Evolutionary conservation across 805 yeast genomes (phyloP).

Genomic region (Zygosaccharomyces pseudorouxii): DNA sequence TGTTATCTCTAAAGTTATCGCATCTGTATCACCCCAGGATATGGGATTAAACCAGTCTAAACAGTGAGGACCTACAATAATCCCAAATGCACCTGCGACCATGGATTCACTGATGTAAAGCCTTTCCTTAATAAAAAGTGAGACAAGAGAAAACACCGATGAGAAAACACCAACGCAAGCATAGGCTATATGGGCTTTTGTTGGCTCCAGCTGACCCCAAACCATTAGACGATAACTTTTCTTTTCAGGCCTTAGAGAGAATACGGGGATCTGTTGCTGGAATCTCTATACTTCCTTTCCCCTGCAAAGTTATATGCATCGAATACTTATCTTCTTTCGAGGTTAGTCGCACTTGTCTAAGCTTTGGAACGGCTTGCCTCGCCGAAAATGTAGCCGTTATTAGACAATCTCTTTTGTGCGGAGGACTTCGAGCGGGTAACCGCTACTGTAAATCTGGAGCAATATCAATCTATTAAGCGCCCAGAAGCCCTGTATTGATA

Average conservation of each 20-base stretch:
- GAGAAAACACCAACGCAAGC: constrained; percentile 84
- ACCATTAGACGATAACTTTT: constrained; percentile 22
- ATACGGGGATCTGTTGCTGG: background rate
- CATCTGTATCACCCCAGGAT: constrained; percentile 81
- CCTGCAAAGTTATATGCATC: background rate
- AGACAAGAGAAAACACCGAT: constrained; percentile 72
- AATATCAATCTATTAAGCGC: background rate
- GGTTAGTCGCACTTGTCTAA: background rate
- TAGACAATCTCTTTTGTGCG: background rate
- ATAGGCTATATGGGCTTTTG: constrained; percentile 78
- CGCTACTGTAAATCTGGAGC: background rate
- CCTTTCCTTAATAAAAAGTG: constrained; percentile 76
- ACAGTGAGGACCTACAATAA: constrained; percentile 85
- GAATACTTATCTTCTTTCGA: background rate
- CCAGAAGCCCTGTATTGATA: background rate
- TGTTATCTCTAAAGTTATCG: constrained; percentile 75
- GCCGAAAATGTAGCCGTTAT: background rate
- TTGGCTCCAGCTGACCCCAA: constrained; percentile 37
- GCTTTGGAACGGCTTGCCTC: constrained; percentile 1
- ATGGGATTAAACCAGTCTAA: constrained; percentile 78
- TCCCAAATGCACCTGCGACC: constrained; percentile 78
- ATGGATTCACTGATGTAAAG: constrained; percentile 89
- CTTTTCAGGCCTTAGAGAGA: background rate
- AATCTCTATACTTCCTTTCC: background rate
- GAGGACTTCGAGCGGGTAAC: constrained; percentile 10